Base-by-base conservation (phyloP, 1,284 basidiomycete genomes). In the Hymenochaete sp. region DNA sequence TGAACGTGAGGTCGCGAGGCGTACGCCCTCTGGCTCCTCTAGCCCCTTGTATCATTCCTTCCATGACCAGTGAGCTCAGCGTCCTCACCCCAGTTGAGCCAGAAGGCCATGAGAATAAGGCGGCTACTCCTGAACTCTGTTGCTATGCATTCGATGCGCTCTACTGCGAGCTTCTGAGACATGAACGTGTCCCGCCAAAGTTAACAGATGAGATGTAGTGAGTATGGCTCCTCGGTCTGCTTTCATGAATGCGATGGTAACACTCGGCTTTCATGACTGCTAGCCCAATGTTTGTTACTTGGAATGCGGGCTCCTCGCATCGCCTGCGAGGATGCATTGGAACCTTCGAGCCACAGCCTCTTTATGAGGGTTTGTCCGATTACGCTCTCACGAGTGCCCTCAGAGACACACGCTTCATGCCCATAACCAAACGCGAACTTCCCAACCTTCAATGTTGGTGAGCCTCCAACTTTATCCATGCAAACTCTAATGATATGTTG, bases 201-300 rank as follows among this genome's bases (percentile, higher is more conserved):
- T 86, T 87, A 56, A 60, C 71, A 18, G 73, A 87, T 56, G 75
- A 79, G 49, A 81, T 83, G 63, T 84, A 77, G 85, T 88, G 60
- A 56, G 81, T 65, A 21, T 7, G 16, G 3, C 21, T 6, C 32
- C 38, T 16, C n/a, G 10, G 5, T 5, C 13, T 19, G 32, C 5
- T n/a, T 35, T 5, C 32, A 35, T 31, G 32, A n/a, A 6, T n/a
- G 24, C 28, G 10, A 18, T 21, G 10, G 24, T 24, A n/a, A n/a
- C 27, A 24, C 22, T 14, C 28, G 31, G 19, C n/a, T 27, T 21
- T 10, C 53, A 14, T 33, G 10, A 40, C n/a, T 22, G 27, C n/a
- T 54, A 93, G 92, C 62, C 92, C 93, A 5, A 71, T 98, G 47
- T 98, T 98, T 64, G 90, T 98, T 27, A 98, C 95, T 2, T 98